Base-by-base conservation (phyloP, 192 early-diverging fungal genomes). In the Pilobolus umbonatus region DNA sequence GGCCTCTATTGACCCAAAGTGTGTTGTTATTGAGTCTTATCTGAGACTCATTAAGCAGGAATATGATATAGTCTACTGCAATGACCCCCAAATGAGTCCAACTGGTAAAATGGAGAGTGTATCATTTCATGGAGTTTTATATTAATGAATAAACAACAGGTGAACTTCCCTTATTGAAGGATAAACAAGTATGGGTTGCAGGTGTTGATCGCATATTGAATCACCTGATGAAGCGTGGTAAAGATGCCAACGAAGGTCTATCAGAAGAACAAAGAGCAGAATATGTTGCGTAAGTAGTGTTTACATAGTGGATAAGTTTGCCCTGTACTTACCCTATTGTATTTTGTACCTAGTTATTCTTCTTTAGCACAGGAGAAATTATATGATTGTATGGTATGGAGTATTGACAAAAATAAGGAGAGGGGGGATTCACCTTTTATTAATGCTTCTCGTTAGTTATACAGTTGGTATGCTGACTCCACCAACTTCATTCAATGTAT, bases 391-490 rank as follows among this genome's bases (percentile, higher is more conserved):
- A 63, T 92, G 56, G 83, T 85, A 75, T 32, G 67, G 6, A 38
- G 2, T 32, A 7, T 28, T 8, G n/a, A n/a, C n/a, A n/a, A n/a
- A 42, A 42, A 42, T 12, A 42, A 40, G n/a, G n/a, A 40, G n/a
- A 40, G 3, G n/a, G 38, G 38, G 39, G 15, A 38, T 38, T 12
- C 9, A 38, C 36, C 15, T 38, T 38, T 8, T 38, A 38, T 12
- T 38, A 12, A 38, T 51, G 36, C 32, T 26, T 63, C 56, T 34
- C 12, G 0, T 6, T 42, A 73, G 77, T 68, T 95, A 22, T 94
- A 85, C 55, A 88, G 80, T 31, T 91, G 88, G 86, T 97, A 87
- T 55, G 64, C 89, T 6, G 93, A 93, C 43, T 64, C 79, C 4
- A 84, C 88, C 26, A 95, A 97, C 70, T 93, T 87, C 77, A 69